Percentiles rank a stretch among this genome's conserved stretches.
Evolutionary conservation across 257 asterid genomes (phyloP).

Genomic region (Solanum pinnatisectum): DNA sequence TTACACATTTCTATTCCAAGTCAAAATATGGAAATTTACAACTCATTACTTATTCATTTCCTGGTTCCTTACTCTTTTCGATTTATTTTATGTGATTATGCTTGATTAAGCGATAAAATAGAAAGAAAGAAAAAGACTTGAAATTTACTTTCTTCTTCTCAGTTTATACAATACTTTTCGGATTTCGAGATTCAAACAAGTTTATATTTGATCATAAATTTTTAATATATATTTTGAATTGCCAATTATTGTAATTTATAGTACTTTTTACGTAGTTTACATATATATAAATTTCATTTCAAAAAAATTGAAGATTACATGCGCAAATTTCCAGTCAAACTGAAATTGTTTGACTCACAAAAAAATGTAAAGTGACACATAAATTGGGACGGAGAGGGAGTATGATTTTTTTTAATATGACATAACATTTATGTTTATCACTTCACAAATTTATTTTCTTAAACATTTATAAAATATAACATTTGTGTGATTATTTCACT

Average conservation of each 20-base stretch:
- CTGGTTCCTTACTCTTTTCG: not conserved
- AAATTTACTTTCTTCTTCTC: not conserved
- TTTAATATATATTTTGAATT: too few relatives aligned
- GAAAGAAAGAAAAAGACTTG: not conserved
- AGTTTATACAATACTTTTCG: accelerated
- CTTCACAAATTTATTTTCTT: not conserved
- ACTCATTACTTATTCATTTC: not conserved
- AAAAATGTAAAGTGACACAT: too few relatives aligned
- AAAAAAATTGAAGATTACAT: too few relatives aligned
- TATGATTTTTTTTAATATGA: not conserved
- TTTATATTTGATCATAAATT: too few relatives aligned
- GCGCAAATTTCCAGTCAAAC: too few relatives aligned
- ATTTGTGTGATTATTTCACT: not conserved
- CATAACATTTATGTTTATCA: not conserved
- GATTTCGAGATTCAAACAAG: too few relatives aligned
- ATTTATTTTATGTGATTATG: not conserved
- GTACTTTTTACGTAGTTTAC: too few relatives aligned
- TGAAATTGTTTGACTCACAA: too few relatives aligned
- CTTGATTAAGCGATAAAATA: not conserved
- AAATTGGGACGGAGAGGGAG: too few relatives aligned
- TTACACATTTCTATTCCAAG: not conserved
- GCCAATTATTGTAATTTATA: too few relatives aligned
- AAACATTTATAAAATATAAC: not conserved
- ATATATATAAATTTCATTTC: too few relatives aligned
- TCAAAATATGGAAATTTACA: not conserved